Base-by-base conservation (phyloP, 345 rosid genomes). In the Eucalyptus pauciflora region DNA sequence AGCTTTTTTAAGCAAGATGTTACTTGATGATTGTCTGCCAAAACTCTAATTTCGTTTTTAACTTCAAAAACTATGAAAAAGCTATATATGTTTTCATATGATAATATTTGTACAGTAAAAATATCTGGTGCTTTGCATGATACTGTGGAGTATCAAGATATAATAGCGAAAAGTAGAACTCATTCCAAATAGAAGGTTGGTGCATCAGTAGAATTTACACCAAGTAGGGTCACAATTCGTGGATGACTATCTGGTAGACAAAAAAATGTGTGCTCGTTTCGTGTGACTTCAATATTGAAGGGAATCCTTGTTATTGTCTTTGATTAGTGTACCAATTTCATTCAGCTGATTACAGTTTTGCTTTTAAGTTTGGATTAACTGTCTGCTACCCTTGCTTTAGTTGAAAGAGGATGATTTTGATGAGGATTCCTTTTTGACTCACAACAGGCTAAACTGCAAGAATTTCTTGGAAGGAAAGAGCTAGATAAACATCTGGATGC, bases 401-500 rank as follows among this genome's bases (percentile, higher is more conserved):
- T 87, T 76, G 48, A 37, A 76, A 45, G 88, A 71, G 79, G 87
- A 56, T 56, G 89, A 60, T 43, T 49, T 31, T 27, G 49, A 58
- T 54, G 79, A 43, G 50, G 25, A 56, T 17, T 62, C 50, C 49
- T 52, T 49, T 37, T 71, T 90, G 24, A 43, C 85, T 87, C 87
- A 29, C 92, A 41, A 90, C 96, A 98, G 99, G 97, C 94, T 91
- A 97, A 92, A 91, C 93, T 98, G 91, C 99, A 94, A 92, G 99
- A 98, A 92, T 97, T 92, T 93, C 94, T 98, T 87, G 99, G 98
- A 89, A 96, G 96, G 93, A 96, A 93, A 91, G 98, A 95, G 86
- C 93, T 98, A 90, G 99, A 94, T 94, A 98, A 93, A 91, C 99
- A 98, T 95, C 93, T 98, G 87, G 99, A 98, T 95, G 99, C 99